These are phyloP conservation scores for Aspergillus persii DNA, from an alignment of 2,329 filamentous ascomycete species.

Conservation along the genomic window DNA sequence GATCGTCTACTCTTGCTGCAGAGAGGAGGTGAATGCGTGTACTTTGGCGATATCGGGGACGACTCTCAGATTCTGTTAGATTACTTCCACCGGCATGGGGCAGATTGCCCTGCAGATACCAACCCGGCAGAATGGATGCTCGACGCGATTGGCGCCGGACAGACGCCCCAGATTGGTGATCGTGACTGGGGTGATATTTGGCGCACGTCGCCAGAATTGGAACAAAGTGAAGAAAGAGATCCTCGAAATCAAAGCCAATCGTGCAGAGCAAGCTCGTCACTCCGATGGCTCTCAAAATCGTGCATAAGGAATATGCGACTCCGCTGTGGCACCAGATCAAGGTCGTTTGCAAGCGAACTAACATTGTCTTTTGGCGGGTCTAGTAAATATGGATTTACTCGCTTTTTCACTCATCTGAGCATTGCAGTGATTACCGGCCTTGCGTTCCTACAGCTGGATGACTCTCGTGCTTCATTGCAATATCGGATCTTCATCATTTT, in stretches of 20 bases:
- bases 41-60: constrained; percentile 54
- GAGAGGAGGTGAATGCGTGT: constrained; percentile 53
- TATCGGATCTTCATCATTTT: constrained; percentile 89
- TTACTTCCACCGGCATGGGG: constrained; percentile 55
- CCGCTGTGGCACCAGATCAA: constrained; percentile 76
- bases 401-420: constrained; percentile 78
- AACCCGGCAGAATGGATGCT: constrained; percentile 54
- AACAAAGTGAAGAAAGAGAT: constrained; percentile 66
- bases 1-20: constrained; percentile 57
- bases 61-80: constrained; percentile 49
- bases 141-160: constrained; percentile 70
- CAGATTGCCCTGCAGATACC: constrained; percentile 48
- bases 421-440: constrained; percentile 77
- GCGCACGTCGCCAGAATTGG: constrained; percentile 69
- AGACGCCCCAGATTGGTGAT: constrained; percentile 67
- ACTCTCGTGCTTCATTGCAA: constrained; percentile 74
- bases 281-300: constrained; percentile 39
- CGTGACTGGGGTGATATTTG: constrained; percentile 80
- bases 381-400: constrained; percentile 84
- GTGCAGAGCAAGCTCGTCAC: constrained; percentile 49
- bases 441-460: constrained; percentile 73
- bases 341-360: constrained; percentile 69
- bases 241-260: constrained; percentile 61
- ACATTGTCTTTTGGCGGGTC: constrained; percentile 81
- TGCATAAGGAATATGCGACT: constrained; percentile 77